A percentile compares a stretch with the other conserved stretches of the same genome.
Conservation (phyloP, 257 asterid species). For the Petunia axillaris region DNA sequence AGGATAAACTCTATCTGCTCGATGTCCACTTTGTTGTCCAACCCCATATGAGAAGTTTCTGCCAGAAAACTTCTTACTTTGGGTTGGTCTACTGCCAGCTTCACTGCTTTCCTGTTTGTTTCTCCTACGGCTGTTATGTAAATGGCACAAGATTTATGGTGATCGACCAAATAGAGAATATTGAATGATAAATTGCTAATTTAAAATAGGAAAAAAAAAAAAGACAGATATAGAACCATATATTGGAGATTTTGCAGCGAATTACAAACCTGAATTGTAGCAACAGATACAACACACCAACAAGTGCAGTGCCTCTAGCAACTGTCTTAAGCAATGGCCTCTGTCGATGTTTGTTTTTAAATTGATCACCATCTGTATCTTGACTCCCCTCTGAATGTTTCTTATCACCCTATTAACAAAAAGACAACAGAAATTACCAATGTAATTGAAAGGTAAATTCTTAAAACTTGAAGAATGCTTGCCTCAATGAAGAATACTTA, state of each 20-base stretch:
- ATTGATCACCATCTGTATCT: conserved; percentile 29
- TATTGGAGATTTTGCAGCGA: too few relatives aligned
- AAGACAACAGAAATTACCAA: not conserved
- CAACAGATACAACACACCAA: conserved; percentile 61
- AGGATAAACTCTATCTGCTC: conserved; percentile 56
- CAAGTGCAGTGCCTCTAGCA: conserved; percentile 76
- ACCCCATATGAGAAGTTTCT: conserved; percentile 40
- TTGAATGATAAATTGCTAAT: not conserved
- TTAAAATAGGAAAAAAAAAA: conserved; percentile 11
- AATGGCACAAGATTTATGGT: not conserved
- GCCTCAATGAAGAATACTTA: conserved; percentile 16
- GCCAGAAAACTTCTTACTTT: conserved; percentile 29
- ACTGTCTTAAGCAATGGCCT: conserved; percentile 62
- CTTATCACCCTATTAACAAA: conserved; percentile 43
- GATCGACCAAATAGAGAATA: conserved; percentile 21
- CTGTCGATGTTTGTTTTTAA: conserved; percentile 35
- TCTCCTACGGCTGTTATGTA: conserved; percentile 39
- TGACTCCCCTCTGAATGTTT: conserved; percentile 26
- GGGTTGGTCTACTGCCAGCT: conserved; percentile 33
- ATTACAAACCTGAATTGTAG: conserved; percentile 66
- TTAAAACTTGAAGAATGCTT: not conserved
- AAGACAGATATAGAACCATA: not conserved
- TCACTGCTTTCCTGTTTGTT: conserved; percentile 42
- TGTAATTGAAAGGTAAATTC: not conserved
- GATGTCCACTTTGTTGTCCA: conserved; percentile 44